Conservation (phyloP, 306 rosid genomes). For the Geum urbanum region DNA sequence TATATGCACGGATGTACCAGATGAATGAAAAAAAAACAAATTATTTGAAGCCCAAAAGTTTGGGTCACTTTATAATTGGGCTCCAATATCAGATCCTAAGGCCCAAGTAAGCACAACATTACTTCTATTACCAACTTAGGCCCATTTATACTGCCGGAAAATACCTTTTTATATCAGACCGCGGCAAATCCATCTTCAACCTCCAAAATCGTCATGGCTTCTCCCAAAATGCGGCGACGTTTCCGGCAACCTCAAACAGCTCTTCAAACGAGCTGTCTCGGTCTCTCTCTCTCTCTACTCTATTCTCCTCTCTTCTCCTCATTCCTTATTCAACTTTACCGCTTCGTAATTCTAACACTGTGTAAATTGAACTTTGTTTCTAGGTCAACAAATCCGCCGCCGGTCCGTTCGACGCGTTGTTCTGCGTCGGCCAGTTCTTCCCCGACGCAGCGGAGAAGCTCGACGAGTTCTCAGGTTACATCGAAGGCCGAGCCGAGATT, state of each 20-base stretch:
- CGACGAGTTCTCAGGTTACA: slow-evolving; percentile 49
- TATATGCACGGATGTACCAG: too few relatives aligned
- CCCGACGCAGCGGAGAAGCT: slow-evolving; percentile 71
- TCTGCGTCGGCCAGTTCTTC: slow-evolving; percentile 93
- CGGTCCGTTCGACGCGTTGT: slow-evolving; percentile 86
- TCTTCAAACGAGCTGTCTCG: slow-evolving; percentile 82
- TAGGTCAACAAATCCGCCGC: slow-evolving; percentile 97
- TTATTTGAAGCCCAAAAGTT: too few relatives aligned
- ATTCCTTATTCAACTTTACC: neutral
- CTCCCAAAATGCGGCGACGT: slow-evolving; percentile 90
- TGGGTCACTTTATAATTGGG: too few relatives aligned
- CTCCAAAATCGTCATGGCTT: slow-evolving; percentile 52
- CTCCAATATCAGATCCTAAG: too few relatives aligned
- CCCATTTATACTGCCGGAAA: neutral
- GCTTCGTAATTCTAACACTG: neutral
- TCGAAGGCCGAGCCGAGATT: slow-evolving; percentile 59
- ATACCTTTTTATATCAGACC: neutral
- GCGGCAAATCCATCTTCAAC: neutral
- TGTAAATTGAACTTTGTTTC: slow-evolving; percentile 14
- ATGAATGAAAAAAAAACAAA: too few relatives aligned
- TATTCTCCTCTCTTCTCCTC: neutral
- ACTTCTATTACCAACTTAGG: neutral
- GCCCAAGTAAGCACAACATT: too few relatives aligned
- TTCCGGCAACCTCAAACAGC: slow-evolving; percentile 70
- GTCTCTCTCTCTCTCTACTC: slow-evolving; percentile 31